Conservation (phyloP, 2,329 filamentous ascomycete genomes). For the Colletotrichum sojae region DNA sequence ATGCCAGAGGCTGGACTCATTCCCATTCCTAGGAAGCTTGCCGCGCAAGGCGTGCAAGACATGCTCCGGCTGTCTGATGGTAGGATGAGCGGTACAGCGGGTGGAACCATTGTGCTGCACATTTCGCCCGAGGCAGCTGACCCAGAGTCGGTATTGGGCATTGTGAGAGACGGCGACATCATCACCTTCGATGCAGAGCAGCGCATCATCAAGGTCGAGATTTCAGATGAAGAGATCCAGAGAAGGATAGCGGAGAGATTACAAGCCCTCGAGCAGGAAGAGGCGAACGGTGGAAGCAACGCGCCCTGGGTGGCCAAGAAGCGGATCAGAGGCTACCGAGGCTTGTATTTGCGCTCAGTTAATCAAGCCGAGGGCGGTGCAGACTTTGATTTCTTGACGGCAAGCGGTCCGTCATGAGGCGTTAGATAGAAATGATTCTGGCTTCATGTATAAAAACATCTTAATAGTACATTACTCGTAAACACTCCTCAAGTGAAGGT, state of each 20-base stretch:
- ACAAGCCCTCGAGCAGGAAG: conserved; percentile 51
- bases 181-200: conserved; percentile 84
- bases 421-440: not conserved
- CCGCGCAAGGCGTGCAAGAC: conserved; percentile 81
- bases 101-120: conserved; percentile 92
- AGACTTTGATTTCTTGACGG: conserved; percentile 74
- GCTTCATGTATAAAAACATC: not conserved
- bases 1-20: conserved; percentile 87
- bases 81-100: conserved; percentile 86
- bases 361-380: conserved; percentile 72
- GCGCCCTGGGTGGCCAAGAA: conserved; percentile 54
- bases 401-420: conserved; percentile 42
- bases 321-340: conserved; percentile 68
- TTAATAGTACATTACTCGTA: not conserved
- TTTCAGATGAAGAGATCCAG: conserved; percentile 79
- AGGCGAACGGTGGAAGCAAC: conserved; percentile 45
- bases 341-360: conserved; percentile 71
- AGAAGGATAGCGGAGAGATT: conserved; percentile 72
- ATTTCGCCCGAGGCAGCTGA: conserved; percentile 86
- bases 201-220: conserved; percentile 69
- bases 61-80: conserved; percentile 91
- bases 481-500: conserved; percentile 4
- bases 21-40: conserved; percentile 81
- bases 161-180: conserved; percentile 82
- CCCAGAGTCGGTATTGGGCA: conserved; percentile 82